A percentile compares a stretch with the other conserved stretches of the same genome.
These are phyloP conservation scores for Malus asiatica DNA, from an alignment of 306 rosid species.

Conservation along the genomic window DNA sequence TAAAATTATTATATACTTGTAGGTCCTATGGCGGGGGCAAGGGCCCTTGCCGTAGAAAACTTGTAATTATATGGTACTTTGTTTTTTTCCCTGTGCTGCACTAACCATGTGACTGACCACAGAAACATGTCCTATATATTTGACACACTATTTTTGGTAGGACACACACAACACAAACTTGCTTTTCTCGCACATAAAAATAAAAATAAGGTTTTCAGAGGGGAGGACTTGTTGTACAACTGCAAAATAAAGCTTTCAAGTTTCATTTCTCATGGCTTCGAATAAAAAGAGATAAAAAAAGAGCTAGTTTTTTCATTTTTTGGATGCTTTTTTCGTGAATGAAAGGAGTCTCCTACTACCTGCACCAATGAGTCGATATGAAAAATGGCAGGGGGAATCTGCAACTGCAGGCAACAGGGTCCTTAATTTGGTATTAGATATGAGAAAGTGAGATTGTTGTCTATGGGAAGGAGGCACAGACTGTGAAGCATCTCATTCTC, in stretches of 20 bases:
- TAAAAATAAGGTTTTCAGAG: neutral
- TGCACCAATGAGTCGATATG: neutral
- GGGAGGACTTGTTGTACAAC: neutral
- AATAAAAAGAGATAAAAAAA: neutral
- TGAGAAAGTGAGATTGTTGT: neutral
- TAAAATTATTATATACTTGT: too few relatives aligned
- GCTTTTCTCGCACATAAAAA: neutral
- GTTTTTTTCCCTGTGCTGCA: neutral
- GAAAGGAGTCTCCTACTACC: neutral
- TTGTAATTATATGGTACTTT: slow-evolving; percentile 1
- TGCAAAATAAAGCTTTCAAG: neutral
- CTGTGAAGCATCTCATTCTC: neutral
- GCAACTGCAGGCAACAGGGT: neutral
- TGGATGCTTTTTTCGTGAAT: neutral
- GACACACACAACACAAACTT: neutral
- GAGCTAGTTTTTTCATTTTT: neutral
- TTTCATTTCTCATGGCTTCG: neutral
- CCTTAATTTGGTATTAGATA: neutral
- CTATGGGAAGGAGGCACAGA: neutral
- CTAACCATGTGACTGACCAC: slow-evolving; percentile 14
- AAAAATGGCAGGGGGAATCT: neutral
- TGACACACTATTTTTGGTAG: neutral
- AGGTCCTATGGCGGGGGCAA: neutral
- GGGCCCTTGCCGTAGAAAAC: neutral
- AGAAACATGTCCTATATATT: slow-evolving; percentile 8